Evolutionary conservation across 164 flowering plant genomes (phyloP).

Genomic region (Buxus sempervirens): DNA sequence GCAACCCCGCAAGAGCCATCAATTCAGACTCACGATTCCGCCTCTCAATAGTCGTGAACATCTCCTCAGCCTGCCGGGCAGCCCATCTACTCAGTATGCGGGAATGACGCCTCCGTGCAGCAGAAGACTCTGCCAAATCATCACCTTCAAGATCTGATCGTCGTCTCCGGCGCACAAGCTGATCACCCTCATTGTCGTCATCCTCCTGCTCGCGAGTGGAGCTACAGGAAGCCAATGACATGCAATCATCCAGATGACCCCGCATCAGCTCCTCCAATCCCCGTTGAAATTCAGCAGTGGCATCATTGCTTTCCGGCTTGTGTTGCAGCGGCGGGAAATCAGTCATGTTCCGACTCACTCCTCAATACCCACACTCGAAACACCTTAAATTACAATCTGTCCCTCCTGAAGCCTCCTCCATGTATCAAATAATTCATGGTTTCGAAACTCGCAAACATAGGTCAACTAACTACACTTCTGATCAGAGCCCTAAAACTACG

Average conservation of each 20-base stretch:
- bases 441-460: constrained; percentile 2
- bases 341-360: constrained; percentile 42
- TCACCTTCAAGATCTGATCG: constrained; percentile 93
- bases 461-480: constrained; percentile 9
- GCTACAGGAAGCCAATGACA: constrained; percentile 78
- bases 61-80: constrained; percentile 92
- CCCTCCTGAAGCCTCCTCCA: constrained; percentile 6
- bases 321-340: constrained; percentile 67
- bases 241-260: constrained; percentile 79
- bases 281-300: constrained; percentile 56
- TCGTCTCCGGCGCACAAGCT: constrained; percentile 72
- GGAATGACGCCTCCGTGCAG: constrained; percentile 83
- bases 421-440: constrained; percentile 6
- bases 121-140: constrained; percentile 92
- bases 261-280: constrained; percentile 87
- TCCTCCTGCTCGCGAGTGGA: constrained; percentile 57
- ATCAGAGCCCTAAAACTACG: constrained; percentile 4
- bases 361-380: constrained; percentile 8
- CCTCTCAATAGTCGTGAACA: constrained; percentile 97
- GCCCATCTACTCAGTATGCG: constrained; percentile 93
- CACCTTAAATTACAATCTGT: constrained; percentile 10
- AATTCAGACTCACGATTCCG: constrained; percentile 87
- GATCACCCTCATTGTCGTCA: constrained; percentile 79
- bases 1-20: constrained; percentile 94
- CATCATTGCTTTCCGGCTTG: constrained; percentile 67